These are phyloP conservation scores for Lecanicillium sp. DNA, from an alignment of 2,329 filamentous ascomycete species.

Conservation along the genomic window DNA sequence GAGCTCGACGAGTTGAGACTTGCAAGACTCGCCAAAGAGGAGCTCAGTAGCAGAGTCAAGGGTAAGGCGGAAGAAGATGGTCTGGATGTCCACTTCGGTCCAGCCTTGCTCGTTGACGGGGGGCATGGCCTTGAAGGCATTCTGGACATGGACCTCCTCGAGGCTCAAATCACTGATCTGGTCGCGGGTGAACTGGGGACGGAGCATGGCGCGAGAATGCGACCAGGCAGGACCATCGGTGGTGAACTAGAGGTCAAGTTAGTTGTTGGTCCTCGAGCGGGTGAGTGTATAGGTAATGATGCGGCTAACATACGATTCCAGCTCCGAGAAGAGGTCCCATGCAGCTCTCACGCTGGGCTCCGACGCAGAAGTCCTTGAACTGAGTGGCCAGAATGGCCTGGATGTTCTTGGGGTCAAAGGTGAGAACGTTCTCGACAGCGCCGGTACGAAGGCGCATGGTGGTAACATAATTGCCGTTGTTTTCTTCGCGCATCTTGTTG, in stretches of 20 bases:
- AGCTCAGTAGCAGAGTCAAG: conserved; percentile 48
- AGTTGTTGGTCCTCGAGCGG: background rate
- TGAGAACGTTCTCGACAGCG: conserved; percentile 16
- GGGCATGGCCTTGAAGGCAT: conserved; percentile 22
- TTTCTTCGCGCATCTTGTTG: conserved; percentile 14
- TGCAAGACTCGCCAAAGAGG: conserved; percentile 53
- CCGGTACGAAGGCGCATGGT: conserved; percentile 13
- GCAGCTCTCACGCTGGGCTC: conserved; percentile 21
- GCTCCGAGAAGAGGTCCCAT: conserved; percentile 37
- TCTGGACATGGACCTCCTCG: conserved; percentile 33
- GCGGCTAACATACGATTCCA: conserved; percentile 26
- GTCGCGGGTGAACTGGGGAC: conserved; percentile 36
- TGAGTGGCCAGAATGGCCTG: conserved; percentile 24
- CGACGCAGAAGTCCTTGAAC: conserved; percentile 24
- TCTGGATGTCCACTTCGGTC: conserved; percentile 37
- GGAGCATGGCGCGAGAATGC: conserved; percentile 32
- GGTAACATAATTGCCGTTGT: conserved; percentile 16
- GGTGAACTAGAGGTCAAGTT: conserved; percentile 23
- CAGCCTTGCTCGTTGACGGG: conserved; percentile 28
- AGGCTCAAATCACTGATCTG: conserved; percentile 39
- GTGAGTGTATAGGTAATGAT: background rate
- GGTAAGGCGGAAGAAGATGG: conserved; percentile 43
- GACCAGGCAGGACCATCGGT: conserved; percentile 31
- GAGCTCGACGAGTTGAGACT: conserved; percentile 26
- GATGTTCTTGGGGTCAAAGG: conserved; percentile 24